phyloP scores from a whole-genome alignment of 108 stramenopile species.

The Cyclotella atomus region DNA sequence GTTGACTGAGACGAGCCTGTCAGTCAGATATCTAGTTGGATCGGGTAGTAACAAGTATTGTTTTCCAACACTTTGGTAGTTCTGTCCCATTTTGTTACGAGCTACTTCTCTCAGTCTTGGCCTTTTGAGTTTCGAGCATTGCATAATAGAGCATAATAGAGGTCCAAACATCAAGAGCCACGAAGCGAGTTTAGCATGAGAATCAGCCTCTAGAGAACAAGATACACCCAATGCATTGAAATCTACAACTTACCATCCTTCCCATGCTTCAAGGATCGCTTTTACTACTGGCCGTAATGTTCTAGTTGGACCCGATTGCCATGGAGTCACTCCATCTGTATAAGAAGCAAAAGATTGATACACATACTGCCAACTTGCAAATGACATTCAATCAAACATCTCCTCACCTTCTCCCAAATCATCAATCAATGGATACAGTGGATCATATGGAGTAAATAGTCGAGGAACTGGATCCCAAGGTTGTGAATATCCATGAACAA shows the following conservation, averaged over 20 bases:
- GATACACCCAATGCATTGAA: no score
- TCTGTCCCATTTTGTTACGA: conserved; percentile 27
- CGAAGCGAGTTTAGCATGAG: no score
- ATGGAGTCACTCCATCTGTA: conserved; percentile 71
- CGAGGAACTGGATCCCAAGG: conserved; percentile 89
- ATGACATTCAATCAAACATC: no score
- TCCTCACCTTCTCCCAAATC: conserved; percentile 63
- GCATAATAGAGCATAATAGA: no score
- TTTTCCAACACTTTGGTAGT: background rate
- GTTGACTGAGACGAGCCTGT: conserved; percentile 76
- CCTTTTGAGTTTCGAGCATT: no score
- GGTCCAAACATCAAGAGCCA: no score
- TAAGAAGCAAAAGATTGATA: background rate
- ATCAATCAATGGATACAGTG: conserved; percentile 85
- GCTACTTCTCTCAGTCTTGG: conserved; percentile 73
- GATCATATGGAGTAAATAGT: conserved; percentile 68
- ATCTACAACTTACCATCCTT: conserved; percentile 62
- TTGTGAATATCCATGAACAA: conserved; percentile 77
- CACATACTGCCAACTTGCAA: no score
- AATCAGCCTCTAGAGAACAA: no score
- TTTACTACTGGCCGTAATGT: conserved; percentile 73
- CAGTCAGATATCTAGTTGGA: conserved; percentile 71
- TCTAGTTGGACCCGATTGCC: conserved; percentile 72
- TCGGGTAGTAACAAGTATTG: conserved; percentile 80
- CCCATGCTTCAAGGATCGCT: conserved; percentile 73